A percentile compares a stretch with the other conserved stretches of the same genome.
phyloP scores from a whole-genome alignment of 345 rosid species.

The Anacardium occidentale region DNA sequence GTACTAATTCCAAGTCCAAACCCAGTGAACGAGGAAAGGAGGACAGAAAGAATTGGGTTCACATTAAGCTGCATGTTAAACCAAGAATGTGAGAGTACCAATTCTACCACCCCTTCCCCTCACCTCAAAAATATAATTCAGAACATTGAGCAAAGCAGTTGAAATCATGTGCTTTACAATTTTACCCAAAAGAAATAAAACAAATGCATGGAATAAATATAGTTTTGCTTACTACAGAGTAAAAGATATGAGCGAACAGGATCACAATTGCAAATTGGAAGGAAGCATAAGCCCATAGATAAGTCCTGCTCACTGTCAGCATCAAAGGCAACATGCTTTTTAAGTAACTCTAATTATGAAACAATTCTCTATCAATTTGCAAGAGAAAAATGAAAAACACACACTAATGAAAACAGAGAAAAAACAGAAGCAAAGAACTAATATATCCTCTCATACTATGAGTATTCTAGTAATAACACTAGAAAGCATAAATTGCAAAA shows the following conservation, averaged over 20 bases:
- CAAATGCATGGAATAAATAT: not conserved
- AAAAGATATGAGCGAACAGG: conserved; percentile 61
- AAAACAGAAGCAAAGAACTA: not conserved
- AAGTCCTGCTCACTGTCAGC: conserved; percentile 55
- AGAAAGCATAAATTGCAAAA: not conserved
- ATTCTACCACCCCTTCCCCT: not conserved
- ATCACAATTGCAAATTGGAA: conserved; percentile 60
- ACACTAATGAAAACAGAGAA: not conserved
- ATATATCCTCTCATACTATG: no score
- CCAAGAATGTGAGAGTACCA: conserved; percentile 8
- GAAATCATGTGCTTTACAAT: not conserved
- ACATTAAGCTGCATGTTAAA: conserved; percentile 44
- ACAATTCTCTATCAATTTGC: conserved; percentile 9
- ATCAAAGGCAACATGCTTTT: conserved; percentile 16
- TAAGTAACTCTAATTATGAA: conserved; percentile 17
- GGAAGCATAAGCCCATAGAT: conserved; percentile 62
- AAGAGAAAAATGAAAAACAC: conserved; percentile 8
- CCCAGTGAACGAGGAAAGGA: conserved; percentile 55
- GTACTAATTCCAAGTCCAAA: conserved; percentile 58
- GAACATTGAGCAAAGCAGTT: not conserved
- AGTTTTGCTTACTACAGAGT: conserved; percentile 39
- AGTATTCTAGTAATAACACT: not conserved
- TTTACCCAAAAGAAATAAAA: not conserved
- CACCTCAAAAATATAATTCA: not conserved
- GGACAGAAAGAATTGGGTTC: conserved; percentile 45